These are phyloP conservation scores for Colletotrichum karsti DNA, from an alignment of 2,329 filamentous ascomycete genomes.

Conservation along the genomic window DNA sequence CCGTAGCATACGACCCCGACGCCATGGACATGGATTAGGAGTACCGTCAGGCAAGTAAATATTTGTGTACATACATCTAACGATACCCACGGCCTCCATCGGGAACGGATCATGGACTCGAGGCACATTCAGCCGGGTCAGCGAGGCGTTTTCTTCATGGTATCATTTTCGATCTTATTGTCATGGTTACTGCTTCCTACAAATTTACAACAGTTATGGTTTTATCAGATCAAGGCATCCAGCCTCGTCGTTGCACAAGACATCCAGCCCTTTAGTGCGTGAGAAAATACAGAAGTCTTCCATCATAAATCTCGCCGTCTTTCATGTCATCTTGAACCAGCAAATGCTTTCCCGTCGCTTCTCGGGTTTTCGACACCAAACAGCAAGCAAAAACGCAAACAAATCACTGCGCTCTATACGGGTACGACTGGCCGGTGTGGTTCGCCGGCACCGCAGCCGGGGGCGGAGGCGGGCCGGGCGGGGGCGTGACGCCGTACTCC, in stretches of 20 bases:
- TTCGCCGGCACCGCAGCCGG: slow-evolving; percentile 35
- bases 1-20: slow-evolving; percentile 57
- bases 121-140: neutral
- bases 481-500: slow-evolving; percentile 43
- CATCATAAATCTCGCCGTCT: neutral
- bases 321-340: neutral
- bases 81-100: slow-evolving; percentile 3
- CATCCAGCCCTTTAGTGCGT: slow-evolving; percentile 1
- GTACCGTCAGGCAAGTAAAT: neutral
- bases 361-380: slow-evolving; percentile 9
- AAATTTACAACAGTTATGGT: slow-evolving; percentile 4
- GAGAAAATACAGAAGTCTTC: neutral
- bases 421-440: slow-evolving; percentile 44
- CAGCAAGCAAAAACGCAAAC: neutral
- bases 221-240: neutral
- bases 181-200: slow-evolving; percentile 1
- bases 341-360: neutral
- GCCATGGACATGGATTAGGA: slow-evolving; percentile 73
- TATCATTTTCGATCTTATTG: slow-evolving; percentile 4
- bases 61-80: neutral
- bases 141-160: slow-evolving; percentile 11
- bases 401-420: slow-evolving; percentile 30
- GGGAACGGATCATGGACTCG: neutral
- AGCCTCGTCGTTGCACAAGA: neutral
- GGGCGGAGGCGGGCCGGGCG: slow-evolving; percentile 57